Conservation (phyloP, 2,329 filamentous ascomycete genomes). For the Amphichorda felina region DNA sequence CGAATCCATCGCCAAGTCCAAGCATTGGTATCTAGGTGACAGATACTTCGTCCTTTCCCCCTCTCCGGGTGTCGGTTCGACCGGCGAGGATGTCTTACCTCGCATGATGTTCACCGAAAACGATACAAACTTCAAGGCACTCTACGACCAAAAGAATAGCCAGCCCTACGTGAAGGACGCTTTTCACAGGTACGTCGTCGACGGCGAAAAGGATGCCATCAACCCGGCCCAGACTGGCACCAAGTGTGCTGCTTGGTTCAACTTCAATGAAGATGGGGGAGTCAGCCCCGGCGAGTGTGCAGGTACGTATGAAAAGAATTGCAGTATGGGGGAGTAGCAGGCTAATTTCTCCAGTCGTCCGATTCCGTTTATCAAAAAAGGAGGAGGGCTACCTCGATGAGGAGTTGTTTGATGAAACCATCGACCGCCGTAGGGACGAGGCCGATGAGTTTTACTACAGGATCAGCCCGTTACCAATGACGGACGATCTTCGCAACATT, state of each 20-base stretch:
- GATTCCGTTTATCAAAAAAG: slow-evolving; percentile 75
- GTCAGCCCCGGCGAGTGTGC: slow-evolving; percentile 86
- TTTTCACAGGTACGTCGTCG: slow-evolving; percentile 80
- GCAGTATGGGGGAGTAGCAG: too few relatives aligned
- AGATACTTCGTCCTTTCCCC: slow-evolving; percentile 78
- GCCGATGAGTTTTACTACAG: slow-evolving; percentile 94
- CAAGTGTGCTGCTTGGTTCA: slow-evolving; percentile 84
- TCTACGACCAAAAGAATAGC: slow-evolving; percentile 71
- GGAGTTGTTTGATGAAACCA: slow-evolving; percentile 81
- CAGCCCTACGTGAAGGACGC: slow-evolving; percentile 88
- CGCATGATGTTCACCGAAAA: slow-evolving; percentile 89
- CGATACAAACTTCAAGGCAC: slow-evolving; percentile 71
- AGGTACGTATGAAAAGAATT: slow-evolving; percentile 36
- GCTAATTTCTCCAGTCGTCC: slow-evolving; percentile 49
- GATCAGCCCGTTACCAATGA: slow-evolving; percentile 86
- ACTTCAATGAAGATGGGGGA: slow-evolving; percentile 81
- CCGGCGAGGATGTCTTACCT: slow-evolving; percentile 74
- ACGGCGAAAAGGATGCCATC: slow-evolving; percentile 66
- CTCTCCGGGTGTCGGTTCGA: slow-evolving; percentile 71
- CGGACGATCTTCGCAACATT: slow-evolving; percentile 86
- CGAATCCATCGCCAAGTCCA: slow-evolving; percentile 61
- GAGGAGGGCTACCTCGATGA: slow-evolving; percentile 76
- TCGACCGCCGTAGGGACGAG: slow-evolving; percentile 77
- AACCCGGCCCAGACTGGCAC: slow-evolving; percentile 75
- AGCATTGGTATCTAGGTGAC: slow-evolving; percentile 69